Base-by-base conservation (phyloP, 2,329 filamentous ascomycete genomes). In the Diplocarpon mali region DNA sequence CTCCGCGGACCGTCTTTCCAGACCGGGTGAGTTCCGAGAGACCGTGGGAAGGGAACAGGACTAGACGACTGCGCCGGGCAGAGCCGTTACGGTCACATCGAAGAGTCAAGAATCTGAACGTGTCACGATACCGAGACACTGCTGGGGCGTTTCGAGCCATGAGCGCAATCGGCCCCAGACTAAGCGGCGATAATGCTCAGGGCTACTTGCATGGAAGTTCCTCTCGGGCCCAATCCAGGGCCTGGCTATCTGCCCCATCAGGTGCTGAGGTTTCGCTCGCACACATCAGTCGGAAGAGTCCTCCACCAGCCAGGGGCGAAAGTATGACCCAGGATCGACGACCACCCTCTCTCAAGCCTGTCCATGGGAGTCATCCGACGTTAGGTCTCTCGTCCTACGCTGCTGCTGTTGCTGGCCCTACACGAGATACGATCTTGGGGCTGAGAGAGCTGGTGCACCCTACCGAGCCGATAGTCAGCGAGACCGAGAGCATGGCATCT, bases 71-170 rank as follows among this genome's bases (percentile, higher is more conserved):
- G 37, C 49, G 35, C 31, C 56, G 38, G 46, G 50, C 43, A 49
- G 53, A 50, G 50, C 49, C 15, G 52, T 56, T 32, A 50, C 58
- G 36, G 56, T 62, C 14, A 54, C 69, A 72, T 52, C 60, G 69
- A 11, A 68, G 66, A 1, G 61, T 70, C 30, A 65, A 60, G 48
- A 62, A 60, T 42, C 59, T 64, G 28, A 60, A 66, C 39, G 57
- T 57, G 15, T 60, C 62, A 35, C 64, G 67, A 13, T 70, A 72
- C 40, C 65, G 61, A 38, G 68, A 71, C 45, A 63, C 60, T 11
- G 65, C 64, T 10, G 68, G 69, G 4, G 60, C 70, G 3, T 72
- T 66, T 65, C 62, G 70, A 48, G 64, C 67, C 5, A 53, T 62
- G 2, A 52, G 57, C 65, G 48, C 52, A 8, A 46, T 52, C 16